Percentiles rank a stretch among this genome's conserved stretches.
Evolutionary conservation across 192 early-diverging fungal species (phyloP).

Genomic region (Globomyces pollinis-pini): DNA sequence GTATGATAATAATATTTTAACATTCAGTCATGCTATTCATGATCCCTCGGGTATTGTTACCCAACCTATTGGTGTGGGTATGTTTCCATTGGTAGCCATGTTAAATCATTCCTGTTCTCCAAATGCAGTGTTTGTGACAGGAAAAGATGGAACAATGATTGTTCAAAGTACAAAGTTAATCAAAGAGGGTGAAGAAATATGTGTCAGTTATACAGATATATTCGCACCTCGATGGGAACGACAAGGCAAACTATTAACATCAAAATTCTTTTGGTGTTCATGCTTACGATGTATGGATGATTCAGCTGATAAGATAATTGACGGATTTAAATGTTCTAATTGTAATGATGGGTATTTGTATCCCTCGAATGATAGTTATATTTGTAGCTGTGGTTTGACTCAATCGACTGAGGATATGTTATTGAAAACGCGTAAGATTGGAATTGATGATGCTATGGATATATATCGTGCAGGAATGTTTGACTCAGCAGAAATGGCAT

Average conservation of each 20-base stretch:
- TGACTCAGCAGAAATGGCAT: not conserved
- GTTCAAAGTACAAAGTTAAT: constrained; percentile 55
- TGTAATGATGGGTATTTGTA: not conserved
- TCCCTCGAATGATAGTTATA: not conserved
- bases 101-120: constrained; percentile 69
- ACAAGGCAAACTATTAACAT: constrained; percentile 53
- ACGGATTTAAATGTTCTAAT: not conserved
- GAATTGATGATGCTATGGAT: not conserved
- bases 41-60: constrained; percentile 35
- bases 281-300: constrained; percentile 51
- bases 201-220: constrained; percentile 63
- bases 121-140: constrained; percentile 55
- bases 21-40: constrained; percentile 31
- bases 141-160: constrained; percentile 39
- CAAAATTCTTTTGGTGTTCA: constrained; percentile 72
- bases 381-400: not conserved
- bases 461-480: not conserved
- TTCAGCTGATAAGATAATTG: not conserved
- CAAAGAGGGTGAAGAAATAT: constrained; percentile 48
- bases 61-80: constrained; percentile 49
- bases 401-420: not conserved
- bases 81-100: constrained; percentile 65
- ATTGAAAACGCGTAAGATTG: not conserved
- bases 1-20: not conserved
- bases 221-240: constrained; percentile 63